These are phyloP conservation scores for Apophysomyces elegans DNA, from an alignment of 371 early-diverging fungal genomes.

Conservation along the genomic window DNA sequence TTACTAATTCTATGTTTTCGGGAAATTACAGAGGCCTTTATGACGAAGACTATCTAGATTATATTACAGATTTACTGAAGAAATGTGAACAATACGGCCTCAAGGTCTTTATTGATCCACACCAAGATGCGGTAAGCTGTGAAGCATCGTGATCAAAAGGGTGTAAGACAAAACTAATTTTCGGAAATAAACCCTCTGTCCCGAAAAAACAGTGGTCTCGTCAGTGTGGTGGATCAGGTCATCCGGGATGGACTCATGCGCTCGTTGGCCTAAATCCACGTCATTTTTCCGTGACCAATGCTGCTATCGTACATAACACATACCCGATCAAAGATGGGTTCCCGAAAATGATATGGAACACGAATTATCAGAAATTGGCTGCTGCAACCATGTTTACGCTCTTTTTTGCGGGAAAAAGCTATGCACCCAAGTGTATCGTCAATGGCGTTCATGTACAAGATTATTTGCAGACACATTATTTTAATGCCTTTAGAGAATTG, in stretches of 20 bases:
- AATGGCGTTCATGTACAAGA: constrained; percentile 63
- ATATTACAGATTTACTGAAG: constrained; percentile 67
- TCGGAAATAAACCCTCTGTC: background rate
- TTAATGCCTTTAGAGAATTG: constrained; percentile 54
- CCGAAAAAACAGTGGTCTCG: constrained; percentile 65
- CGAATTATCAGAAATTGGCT: constrained; percentile 86
- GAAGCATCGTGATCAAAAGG: background rate
- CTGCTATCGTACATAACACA: constrained; percentile 76
- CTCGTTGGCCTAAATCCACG: constrained; percentile 73
- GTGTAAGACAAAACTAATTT: too few relatives aligned
- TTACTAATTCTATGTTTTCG: background rate
- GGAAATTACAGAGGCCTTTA: constrained; percentile 69
- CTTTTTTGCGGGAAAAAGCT: constrained; percentile 78
- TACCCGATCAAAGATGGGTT: constrained; percentile 63
- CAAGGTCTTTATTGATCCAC: constrained; percentile 83
- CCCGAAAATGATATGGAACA: constrained; percentile 88
- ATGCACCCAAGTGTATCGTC: constrained; percentile 71
- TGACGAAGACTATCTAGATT: constrained; percentile 83
- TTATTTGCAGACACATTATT: constrained; percentile 73
- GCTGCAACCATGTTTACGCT: constrained; percentile 84
- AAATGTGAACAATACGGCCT: constrained; percentile 71
- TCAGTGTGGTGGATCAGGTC: constrained; percentile 83
- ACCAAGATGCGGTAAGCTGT: constrained; percentile 70
- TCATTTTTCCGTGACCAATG: constrained; percentile 65
- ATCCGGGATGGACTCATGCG: constrained; percentile 85